These are phyloP conservation scores for Colletotrichum melonis DNA, from an alignment of 2,329 filamentous ascomycete genomes.

Conservation along the genomic window DNA sequence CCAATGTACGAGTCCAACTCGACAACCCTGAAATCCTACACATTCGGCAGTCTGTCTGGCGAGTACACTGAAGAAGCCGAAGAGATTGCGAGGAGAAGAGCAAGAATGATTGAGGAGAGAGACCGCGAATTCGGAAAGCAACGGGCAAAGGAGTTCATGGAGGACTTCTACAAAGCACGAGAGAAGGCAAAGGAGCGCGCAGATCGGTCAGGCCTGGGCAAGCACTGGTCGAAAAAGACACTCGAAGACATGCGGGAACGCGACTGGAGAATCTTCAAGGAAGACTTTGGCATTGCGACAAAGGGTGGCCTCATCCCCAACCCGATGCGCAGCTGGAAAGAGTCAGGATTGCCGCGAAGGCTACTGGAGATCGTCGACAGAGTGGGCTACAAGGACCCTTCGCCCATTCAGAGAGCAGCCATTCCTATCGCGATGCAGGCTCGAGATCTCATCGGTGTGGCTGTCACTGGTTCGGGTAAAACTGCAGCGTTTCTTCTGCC, in stretches of 20 bases:
- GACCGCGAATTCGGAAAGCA: constrained; percentile 81
- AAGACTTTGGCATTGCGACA: constrained; percentile 96
- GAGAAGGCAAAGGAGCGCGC: constrained; percentile 77
- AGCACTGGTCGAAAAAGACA: constrained; percentile 95
- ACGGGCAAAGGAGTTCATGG: constrained; percentile 82
- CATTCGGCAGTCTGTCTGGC: constrained; percentile 62
- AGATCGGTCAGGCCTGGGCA: constrained; percentile 80
- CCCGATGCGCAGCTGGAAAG: constrained; percentile 94
- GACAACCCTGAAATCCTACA: constrained; percentile 40
- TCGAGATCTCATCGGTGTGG: constrained; percentile 96
- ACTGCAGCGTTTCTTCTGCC: constrained; percentile 95
- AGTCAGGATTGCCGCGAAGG: constrained; percentile 82
- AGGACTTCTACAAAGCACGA: constrained; percentile 77
- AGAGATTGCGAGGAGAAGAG: constrained; percentile 65
- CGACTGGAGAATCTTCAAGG: constrained; percentile 99
- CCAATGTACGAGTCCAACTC: constrained; percentile 71
- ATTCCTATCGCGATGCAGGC: constrained; percentile 95
- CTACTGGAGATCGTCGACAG: constrained; percentile 84
- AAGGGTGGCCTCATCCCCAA: constrained; percentile 94
- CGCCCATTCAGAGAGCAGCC: constrained; percentile 90
- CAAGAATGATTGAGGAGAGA: constrained; percentile 77
- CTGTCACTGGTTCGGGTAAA: constrained; percentile 98
- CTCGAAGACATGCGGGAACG: constrained; percentile 94
- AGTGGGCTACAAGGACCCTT: constrained; percentile 92
- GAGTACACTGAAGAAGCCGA: constrained; percentile 67